These are phyloP conservation scores for Eugenia klotzschiana DNA, from an alignment of 441 rosid genomes.

Conservation along the genomic window DNA sequence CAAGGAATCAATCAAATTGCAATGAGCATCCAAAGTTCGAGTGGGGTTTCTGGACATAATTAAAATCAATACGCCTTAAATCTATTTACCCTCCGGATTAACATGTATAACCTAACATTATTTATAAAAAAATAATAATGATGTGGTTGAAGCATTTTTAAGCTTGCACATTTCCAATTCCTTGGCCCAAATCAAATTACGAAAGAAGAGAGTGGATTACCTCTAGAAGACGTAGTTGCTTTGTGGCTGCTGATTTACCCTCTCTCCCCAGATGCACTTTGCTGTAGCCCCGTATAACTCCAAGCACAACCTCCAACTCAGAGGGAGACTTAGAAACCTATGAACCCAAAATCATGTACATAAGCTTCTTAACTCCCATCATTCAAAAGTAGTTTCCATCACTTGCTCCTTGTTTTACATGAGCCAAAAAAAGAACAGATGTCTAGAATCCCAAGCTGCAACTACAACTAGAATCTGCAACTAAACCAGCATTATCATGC, in stretches of 20 bases:
- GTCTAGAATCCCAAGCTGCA: not conserved
- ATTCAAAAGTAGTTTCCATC: not conserved
- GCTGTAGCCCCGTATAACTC: conserved; percentile 66
- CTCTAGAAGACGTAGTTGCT: conserved; percentile 71
- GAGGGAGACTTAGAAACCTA: conserved; percentile 86
- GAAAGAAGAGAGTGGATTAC: conserved; percentile 19
- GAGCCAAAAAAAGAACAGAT: not conserved
- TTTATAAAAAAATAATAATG: not conserved
- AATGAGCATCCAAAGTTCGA: not conserved
- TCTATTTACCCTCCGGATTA: not conserved
- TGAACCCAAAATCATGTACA: not conserved
- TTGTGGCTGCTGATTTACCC: conserved; percentile 41
- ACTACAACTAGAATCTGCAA: not conserved
- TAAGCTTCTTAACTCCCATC: not conserved
- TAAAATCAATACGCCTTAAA: not conserved
- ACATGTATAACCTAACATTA: not conserved
- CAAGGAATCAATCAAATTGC: not conserved
- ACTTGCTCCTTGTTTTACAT: not conserved
- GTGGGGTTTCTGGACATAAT: not conserved
- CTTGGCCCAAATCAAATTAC: not conserved
- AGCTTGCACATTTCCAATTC: not conserved
- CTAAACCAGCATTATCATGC: not conserved
- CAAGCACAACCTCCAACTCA: conserved; percentile 69
- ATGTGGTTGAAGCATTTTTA: not conserved
- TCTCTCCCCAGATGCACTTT: conserved; percentile 50